phyloP scores from a whole-genome alignment of 2,329 filamentous ascomycete genomes.

The Periconia macrospinosa region DNA sequence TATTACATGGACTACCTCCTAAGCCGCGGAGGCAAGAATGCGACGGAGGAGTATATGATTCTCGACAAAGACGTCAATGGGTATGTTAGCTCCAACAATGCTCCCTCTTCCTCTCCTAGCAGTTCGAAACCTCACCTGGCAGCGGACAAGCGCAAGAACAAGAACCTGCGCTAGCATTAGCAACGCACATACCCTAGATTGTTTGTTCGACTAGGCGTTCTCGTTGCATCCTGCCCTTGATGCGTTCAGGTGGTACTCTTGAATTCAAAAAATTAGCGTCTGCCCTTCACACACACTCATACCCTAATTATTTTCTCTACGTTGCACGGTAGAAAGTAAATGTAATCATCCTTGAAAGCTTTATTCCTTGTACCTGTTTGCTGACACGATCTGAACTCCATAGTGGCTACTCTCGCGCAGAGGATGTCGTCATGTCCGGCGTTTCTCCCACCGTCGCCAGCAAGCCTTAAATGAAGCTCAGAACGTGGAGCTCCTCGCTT shows the following conservation, averaged over 20 bases:
- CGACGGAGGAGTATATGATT: conserved; percentile 82
- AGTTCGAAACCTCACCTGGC: conserved; percentile 37
- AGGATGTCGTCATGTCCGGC: not conserved
- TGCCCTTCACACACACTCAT: not conserved
- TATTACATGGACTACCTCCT: conserved; percentile 83
- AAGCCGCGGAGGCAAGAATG: conserved; percentile 76
- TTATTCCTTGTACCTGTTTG: not conserved
- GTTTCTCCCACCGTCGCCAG: no score
- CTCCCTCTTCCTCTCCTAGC: conserved; percentile 23
- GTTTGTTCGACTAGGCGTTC: not conserved
- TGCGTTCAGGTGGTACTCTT: not conserved
- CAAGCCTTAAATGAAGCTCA: no score
- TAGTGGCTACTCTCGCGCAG: not conserved
- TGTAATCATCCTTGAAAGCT: conserved; percentile 7
- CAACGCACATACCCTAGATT: not conserved
- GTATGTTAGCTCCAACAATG: conserved; percentile 42
- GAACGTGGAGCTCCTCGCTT: no score
- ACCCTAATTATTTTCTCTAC: not conserved
- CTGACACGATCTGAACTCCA: not conserved
- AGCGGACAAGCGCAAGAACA: conserved; percentile 30
- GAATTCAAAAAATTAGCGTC: not conserved
- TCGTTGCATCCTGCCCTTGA: not conserved
- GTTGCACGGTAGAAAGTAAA: conserved; percentile 7
- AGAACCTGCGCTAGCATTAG: conserved; percentile 2
- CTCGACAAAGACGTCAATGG: conserved; percentile 89